Evolutionary conservation across 257 asterid genomes (phyloP).

Genomic region (Solanum virginianum): DNA sequence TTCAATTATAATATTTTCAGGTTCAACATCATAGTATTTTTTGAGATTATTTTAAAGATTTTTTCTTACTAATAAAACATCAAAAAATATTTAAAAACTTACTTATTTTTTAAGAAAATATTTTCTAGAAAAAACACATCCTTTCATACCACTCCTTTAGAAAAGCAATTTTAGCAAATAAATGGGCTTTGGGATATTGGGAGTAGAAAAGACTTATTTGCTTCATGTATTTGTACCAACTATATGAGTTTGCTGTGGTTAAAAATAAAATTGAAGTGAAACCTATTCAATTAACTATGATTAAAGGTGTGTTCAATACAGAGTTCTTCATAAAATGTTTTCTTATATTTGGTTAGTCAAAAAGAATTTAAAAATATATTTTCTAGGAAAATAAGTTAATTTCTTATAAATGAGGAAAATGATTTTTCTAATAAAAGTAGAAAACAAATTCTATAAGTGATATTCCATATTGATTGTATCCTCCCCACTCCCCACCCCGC

Average conservation of each 20-base stretch:
- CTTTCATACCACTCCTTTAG: not conserved
- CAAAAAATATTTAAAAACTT: too few species aligned
- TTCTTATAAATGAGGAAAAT: not conserved
- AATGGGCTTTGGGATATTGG: too few species aligned
- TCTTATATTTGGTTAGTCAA: not conserved
- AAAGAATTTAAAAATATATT: not conserved
- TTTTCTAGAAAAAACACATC: not conserved
- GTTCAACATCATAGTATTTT: too few species aligned
- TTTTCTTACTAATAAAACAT: too few species aligned
- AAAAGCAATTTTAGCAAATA: too few species aligned
- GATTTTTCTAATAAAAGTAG: not conserved
- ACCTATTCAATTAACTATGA: not conserved
- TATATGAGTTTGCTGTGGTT: not conserved
- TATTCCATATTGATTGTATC: not conserved
- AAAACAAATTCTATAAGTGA: not conserved
- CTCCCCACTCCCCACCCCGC: not conserved
- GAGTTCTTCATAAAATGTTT: not conserved
- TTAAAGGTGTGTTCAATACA: not conserved
- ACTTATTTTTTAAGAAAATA: not conserved
- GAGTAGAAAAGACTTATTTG: not conserved
- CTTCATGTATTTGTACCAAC: not conserved
- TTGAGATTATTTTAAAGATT: too few species aligned
- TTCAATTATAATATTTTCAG: too few species aligned
- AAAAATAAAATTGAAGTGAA: not conserved
- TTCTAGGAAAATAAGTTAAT: not conserved